Evolutionary conservation across 148 eudicot genomes (phyloP), one percentile per base, ranked within the genome.

Genomic region (Rhododendron vialii): DNA sequence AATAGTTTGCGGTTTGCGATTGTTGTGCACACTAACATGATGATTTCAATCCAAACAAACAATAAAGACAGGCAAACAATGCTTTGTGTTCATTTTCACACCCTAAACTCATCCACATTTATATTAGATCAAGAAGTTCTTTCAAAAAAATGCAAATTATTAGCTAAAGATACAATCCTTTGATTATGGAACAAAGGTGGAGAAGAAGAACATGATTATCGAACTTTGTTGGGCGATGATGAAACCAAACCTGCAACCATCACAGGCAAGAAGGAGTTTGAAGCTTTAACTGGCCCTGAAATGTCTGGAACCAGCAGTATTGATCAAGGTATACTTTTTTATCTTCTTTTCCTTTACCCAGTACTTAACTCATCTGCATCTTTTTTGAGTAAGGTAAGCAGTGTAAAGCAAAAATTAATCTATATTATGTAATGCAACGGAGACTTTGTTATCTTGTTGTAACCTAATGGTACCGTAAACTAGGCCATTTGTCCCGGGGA

Each of bases 291-390:
- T 28, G 75, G 75, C 75, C 75, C 17, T 69, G 75, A 69, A 28
- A 69, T 12, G 18, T 53, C 76, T 50, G 51, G 51, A n/a, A 69
- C 5, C 43, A 85, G 80, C 43, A 85, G 61, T 76, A 14, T 78
- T 22, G 85, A 78, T 43, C 86, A 33, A 81, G 88, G 84, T 82
- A 82, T 84, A 14, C 26, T 24, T 45, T 18, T 17, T 61, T 38
- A 30, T 26, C 41, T 28, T 57, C n/a, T 9, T 55, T 82, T 18
- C 43, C 24, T 41, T 50, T n/a, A 79, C 20, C 41, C 28, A 14
- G 43, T 67, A 36, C 81, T 71, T 2, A 67, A n/a, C 2, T 26
- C 35, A n/a, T 67, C 74, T 26, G 28, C 13, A 67, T 67, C 33
- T 67, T 67, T 69, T 30, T 69, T 69, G 0, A 13, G 75, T 69